Evolutionary conservation across 176 grass and related monocot species (phyloP).

Genomic region (Aegilops bicornis): DNA sequence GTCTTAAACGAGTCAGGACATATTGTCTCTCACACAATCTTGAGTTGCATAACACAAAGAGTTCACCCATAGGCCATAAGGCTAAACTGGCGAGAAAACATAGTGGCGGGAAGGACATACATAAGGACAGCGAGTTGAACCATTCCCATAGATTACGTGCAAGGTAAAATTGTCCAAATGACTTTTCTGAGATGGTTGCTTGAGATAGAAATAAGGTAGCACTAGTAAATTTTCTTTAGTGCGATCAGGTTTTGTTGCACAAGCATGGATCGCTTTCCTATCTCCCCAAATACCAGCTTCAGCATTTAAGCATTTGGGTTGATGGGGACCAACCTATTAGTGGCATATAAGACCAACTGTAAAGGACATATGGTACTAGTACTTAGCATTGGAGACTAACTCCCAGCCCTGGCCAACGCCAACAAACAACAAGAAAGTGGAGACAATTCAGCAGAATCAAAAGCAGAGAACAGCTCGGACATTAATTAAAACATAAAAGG

Average conservation of each 20-base stretch:
- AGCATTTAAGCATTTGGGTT: not conserved
- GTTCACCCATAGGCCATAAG: not conserved
- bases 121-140: not conserved
- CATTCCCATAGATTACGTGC: not conserved
- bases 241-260: not conserved
- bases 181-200: not conserved
- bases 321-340: slow-evolving; percentile 2
- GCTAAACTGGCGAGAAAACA: not conserved
- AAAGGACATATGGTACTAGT: not conserved
- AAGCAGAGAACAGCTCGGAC: slow-evolving; percentile 11
- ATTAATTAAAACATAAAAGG: slow-evolving; percentile 5
- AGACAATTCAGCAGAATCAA: slow-evolving; percentile 20
- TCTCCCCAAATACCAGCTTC: too few relatives aligned
- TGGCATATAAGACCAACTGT: not conserved
- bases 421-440: not conserved
- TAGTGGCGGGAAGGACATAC: not conserved
- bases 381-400: not conserved
- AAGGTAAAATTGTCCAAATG: not conserved
- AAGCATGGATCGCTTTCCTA: not conserved
- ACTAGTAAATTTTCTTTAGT: not conserved
- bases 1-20: not conserved
- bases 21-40: not conserved
- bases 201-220: not conserved
- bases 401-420: not conserved
- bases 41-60: not conserved